Evolutionary conservation across 495 filamentous ascomycete genomes (phyloP), one percentile per base, ranked within the genome.

Genomic region (Xylona heveae): DNA sequence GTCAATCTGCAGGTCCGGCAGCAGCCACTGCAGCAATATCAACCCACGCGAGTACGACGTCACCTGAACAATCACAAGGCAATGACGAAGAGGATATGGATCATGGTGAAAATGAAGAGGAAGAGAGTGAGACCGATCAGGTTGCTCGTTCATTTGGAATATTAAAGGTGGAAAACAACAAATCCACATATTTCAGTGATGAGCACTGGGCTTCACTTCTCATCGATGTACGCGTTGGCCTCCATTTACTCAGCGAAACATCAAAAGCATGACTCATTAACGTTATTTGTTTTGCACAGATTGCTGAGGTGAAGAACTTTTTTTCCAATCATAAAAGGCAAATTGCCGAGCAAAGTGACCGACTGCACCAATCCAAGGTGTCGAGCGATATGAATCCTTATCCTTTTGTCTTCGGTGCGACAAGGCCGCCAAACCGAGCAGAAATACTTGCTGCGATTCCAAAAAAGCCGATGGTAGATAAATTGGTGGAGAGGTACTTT

Each of bases 271-370:
- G 10, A 10, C 19, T 26, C 15, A 37, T 38, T 31, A 40, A 40
- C 34, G 34, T 37, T 19, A 18, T 29, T 33, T 27, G 24, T 31
- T 19, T 9, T 10, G 16, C n/a, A 28, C 36, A 82, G 74, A 91
- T 97, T 36, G 58, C 78, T 17, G 88, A 97, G 59, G 85, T 97
- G 21, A 83, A 81, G 43, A 83, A 74, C 50, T 94, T 79, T 52
- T 97, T 88, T 43, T 36, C 47, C 12, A 62, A 68, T 24, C 74
- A 77, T 47, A 74, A 70, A 42, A 73, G 75, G 39, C 68, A 74
- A 37, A 62, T 65, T 28, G 68, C 75, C 38, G 68, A 71, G 22
- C 74, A 76, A 37, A n/a, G n/a, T n/a, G n/a, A n/a, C n/a, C n/a
- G n/a, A n/a, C 43, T 55, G 34, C 50, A n/a, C n/a, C n/a, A n/a